These are phyloP conservation scores for Avicennia marina DNA, from an alignment of 257 asterid genomes.

Conservation along the genomic window DNA sequence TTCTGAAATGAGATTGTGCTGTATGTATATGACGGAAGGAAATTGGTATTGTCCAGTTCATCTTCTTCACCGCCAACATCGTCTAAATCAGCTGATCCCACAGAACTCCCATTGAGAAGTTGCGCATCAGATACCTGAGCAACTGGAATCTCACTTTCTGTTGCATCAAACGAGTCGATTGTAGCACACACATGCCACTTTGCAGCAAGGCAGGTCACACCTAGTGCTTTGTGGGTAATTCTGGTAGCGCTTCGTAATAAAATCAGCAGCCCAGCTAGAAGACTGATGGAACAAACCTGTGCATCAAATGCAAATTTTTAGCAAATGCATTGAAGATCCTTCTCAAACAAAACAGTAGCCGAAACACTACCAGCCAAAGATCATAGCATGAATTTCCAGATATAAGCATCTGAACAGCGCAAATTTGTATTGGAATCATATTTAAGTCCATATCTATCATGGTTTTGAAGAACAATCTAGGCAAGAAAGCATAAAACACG, in stretches of 20 bases:
- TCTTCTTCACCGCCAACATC: conserved; percentile 95
- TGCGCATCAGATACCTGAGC: neutral
- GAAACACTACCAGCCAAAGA: no score
- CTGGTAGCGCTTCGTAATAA: conserved; percentile 74
- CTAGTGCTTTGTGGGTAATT: conserved; percentile 91
- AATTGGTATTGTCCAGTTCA: conserved; percentile 63
- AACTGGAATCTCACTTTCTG: conserved; percentile 49
- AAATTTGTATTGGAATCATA: no score
- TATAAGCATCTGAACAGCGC: no score
- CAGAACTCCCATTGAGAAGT: neutral
- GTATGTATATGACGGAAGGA: conserved; percentile 50
- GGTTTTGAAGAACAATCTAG: no score
- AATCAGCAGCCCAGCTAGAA: conserved; percentile 75
- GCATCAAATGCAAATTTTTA: neutral
- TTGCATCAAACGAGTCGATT: conserved; percentile 58
- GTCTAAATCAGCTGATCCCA: conserved; percentile 35
- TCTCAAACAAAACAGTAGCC: no score
- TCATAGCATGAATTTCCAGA: no score
- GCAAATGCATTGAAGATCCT: no score
- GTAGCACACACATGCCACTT: conserved; percentile 98
- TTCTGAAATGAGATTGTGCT: conserved; percentile 91
- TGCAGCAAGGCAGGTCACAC: conserved; percentile 84
- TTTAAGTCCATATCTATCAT: no score
- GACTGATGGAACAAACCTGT: conserved; percentile 85
- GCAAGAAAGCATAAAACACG: no score